Evolutionary conservation across 1,284 basidiomycete species (phyloP).

Genomic region (Ceraceosorus guamensis): DNA sequence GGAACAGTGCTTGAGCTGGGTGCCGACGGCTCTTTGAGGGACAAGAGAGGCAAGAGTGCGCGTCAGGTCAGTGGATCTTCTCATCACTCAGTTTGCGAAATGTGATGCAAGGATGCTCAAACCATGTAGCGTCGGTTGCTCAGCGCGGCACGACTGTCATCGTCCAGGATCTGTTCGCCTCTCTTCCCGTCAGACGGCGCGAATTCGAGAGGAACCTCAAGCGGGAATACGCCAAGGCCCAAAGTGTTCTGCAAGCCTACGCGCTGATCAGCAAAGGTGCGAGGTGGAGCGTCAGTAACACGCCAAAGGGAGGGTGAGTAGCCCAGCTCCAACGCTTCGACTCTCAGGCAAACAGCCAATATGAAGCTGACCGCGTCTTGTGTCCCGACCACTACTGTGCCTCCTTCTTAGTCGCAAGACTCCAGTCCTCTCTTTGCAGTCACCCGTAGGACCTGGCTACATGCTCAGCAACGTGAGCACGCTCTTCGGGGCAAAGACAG

Average conservation of each 20-base stretch:
- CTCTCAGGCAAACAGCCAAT: too few relatives aligned
- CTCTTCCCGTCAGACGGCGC: slow-evolving; percentile 82
- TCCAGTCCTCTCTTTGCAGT: slow-evolving; percentile 49
- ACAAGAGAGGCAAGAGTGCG: slow-evolving; percentile 53
- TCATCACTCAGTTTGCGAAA: background rate
- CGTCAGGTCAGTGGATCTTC: slow-evolving; percentile 61
- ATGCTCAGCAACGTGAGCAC: slow-evolving; percentile 63
- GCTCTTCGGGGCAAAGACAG: slow-evolving; percentile 76
- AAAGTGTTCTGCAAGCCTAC: slow-evolving; percentile 77
- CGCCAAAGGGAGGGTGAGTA: slow-evolving; percentile 64
- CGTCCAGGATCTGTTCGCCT: slow-evolving; percentile 67
- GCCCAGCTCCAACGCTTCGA: too few relatives aligned
- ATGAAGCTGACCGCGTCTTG: background rate
- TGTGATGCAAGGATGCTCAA: background rate
- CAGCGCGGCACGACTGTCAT: slow-evolving; percentile 81
- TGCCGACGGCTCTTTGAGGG: slow-evolving; percentile 24
- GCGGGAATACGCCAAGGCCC: slow-evolving; percentile 79
- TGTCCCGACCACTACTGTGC: background rate
- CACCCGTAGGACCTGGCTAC: slow-evolving; percentile 50
- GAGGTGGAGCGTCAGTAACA: slow-evolving; percentile 68
- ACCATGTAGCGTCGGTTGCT: background rate
- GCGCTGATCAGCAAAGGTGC: slow-evolving; percentile 68
- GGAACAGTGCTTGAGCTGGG: slow-evolving; percentile 40
- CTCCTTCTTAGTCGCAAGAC: slow-evolving; percentile 4
- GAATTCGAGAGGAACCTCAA: slow-evolving; percentile 85